A percentile compares a stretch with the other conserved stretches of the same genome.
Conservation (phyloP, 2,329 filamentous ascomycete species). For the Cryphonectria parasitica region DNA sequence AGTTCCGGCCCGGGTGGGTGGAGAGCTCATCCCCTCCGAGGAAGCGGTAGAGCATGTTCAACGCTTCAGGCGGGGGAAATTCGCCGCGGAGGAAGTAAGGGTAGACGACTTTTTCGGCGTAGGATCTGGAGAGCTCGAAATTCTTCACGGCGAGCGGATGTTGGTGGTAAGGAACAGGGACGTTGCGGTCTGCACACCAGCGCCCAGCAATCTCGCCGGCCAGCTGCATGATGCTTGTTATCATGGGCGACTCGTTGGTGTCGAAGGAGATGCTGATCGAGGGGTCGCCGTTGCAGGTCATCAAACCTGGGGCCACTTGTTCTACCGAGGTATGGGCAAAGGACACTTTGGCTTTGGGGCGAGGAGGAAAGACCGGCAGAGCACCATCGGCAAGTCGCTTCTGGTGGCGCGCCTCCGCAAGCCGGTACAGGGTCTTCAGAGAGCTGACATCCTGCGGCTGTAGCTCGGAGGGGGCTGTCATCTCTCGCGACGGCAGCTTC, state of each 20-base stretch:
- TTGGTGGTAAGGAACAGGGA: slow-evolving; percentile 63
- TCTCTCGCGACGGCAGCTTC: slow-evolving; percentile 43
- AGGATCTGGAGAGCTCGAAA: slow-evolving; percentile 42
- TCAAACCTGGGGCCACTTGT: slow-evolving; percentile 32
- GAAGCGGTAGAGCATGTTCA: slow-evolving; percentile 41
- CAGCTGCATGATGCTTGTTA: slow-evolving; percentile 61
- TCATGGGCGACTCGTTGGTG: slow-evolving; percentile 40
- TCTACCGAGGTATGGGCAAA: slow-evolving; percentile 42
- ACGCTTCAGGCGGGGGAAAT: slow-evolving; percentile 38
- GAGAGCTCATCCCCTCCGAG: slow-evolving; percentile 57
- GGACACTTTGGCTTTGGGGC: slow-evolving; percentile 48
- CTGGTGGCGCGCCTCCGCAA: slow-evolving; percentile 51
- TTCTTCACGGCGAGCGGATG: slow-evolving; percentile 48
- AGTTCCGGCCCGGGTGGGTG: slow-evolving; percentile 57
- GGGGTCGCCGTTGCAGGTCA: slow-evolving; percentile 51
- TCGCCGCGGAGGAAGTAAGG: slow-evolving; percentile 43
- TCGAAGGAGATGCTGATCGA: slow-evolving; percentile 50
- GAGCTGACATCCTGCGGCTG: slow-evolving; percentile 48
- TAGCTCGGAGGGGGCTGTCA: slow-evolving; percentile 50
- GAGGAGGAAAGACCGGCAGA: slow-evolving; percentile 51
- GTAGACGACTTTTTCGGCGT: slow-evolving; percentile 44
- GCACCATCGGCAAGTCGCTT: slow-evolving; percentile 52
- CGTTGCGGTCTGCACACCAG: slow-evolving; percentile 61
- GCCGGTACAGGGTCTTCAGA: slow-evolving; percentile 50
- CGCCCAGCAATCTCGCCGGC: slow-evolving; percentile 64